phyloP scores from a whole-genome alignment of 2,329 filamentous ascomycete genomes.

The Colletotrichum tofieldiae region DNA sequence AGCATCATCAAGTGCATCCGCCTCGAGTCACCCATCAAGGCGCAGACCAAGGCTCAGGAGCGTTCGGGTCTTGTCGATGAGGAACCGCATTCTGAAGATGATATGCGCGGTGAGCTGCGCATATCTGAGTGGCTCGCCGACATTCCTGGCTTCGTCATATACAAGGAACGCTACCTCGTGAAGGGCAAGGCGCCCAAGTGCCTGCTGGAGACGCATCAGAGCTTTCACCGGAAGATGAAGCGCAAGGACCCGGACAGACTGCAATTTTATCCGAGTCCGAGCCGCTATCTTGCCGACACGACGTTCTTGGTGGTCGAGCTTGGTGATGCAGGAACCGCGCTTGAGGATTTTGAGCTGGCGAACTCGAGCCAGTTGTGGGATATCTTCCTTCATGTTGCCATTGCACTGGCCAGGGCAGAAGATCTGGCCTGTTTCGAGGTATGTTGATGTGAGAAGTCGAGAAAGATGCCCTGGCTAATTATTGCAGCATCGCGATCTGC shows the following conservation, averaged over 20 bases:
- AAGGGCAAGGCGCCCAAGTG: constrained; percentile 68
- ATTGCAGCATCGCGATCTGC: constrained; percentile 73
- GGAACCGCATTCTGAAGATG: constrained; percentile 68
- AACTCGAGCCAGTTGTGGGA: constrained; percentile 73
- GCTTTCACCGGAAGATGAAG: constrained; percentile 69
- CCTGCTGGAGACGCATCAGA: constrained; percentile 73
- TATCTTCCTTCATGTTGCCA: constrained; percentile 72
- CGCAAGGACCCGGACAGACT: constrained; percentile 69
- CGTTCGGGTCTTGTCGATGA: constrained; percentile 71
- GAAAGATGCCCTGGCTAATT: background rate
- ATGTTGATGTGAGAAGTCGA: constrained; percentile 20
- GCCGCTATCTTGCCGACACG: constrained; percentile 71
- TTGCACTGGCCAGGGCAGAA: constrained; percentile 74
- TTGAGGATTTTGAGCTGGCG: constrained; percentile 71
- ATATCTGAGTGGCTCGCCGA: constrained; percentile 77
- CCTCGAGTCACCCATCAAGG: constrained; percentile 70
- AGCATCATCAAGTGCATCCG: constrained; percentile 78
- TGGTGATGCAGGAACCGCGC: constrained; percentile 72
- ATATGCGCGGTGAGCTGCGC: constrained; percentile 71
- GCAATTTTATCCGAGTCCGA: constrained; percentile 76
- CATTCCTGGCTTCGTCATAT: constrained; percentile 76
- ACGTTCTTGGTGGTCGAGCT: constrained; percentile 75
- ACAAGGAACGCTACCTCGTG: constrained; percentile 76
- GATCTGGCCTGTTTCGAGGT: constrained; percentile 74
- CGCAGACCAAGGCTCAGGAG: constrained; percentile 71